These are phyloP conservation scores for Aspergillus phoenicis DNA, from an alignment of 2,329 filamentous ascomycete genomes.

Conservation along the genomic window DNA sequence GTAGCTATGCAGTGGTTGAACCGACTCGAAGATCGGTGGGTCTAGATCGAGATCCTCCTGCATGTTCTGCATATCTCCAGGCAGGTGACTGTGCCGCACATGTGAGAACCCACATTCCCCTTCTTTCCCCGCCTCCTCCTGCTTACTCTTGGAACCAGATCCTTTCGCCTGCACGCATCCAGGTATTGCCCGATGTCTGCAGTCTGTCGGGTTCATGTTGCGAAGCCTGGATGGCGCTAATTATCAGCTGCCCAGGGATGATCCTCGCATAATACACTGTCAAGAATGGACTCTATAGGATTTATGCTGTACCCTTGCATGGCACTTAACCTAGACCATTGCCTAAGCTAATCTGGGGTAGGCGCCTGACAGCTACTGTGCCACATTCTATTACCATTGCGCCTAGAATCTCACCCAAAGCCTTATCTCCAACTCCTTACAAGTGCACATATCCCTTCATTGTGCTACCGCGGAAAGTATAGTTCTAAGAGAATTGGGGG, in stretches of 20 bases:
- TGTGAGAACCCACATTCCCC: not conserved
- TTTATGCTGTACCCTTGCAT: slow-evolving; percentile 2
- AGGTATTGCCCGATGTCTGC: not conserved
- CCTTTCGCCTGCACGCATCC: not conserved
- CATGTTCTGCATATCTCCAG: not conserved
- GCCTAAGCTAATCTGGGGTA: slow-evolving; percentile 9
- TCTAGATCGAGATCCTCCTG: not conserved
- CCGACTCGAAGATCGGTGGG: not conserved
- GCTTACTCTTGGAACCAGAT: not conserved
- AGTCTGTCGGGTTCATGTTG: not conserved
- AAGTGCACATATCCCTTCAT: slow-evolving; percentile 6
- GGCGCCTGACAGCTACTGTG: slow-evolving; percentile 6
- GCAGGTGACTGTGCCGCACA: not conserved
- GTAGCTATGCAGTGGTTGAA: not conserved
- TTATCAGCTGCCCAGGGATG: not conserved
- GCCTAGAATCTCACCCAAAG: not conserved
- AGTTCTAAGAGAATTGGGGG: not conserved
- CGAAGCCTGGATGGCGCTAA: not conserved
- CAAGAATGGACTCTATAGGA: not conserved
- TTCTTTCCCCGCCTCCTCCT: not conserved
- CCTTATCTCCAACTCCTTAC: not conserved
- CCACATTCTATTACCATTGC: not conserved
- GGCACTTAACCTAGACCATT: not conserved
- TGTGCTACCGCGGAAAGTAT: not conserved
- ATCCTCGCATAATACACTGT: slow-evolving; percentile 5